Evolutionary conservation across 192 early-diverging fungal genomes (phyloP), one percentile per base, ranked within the genome.

Genomic region (Martensiomyces pterosporus): DNA sequence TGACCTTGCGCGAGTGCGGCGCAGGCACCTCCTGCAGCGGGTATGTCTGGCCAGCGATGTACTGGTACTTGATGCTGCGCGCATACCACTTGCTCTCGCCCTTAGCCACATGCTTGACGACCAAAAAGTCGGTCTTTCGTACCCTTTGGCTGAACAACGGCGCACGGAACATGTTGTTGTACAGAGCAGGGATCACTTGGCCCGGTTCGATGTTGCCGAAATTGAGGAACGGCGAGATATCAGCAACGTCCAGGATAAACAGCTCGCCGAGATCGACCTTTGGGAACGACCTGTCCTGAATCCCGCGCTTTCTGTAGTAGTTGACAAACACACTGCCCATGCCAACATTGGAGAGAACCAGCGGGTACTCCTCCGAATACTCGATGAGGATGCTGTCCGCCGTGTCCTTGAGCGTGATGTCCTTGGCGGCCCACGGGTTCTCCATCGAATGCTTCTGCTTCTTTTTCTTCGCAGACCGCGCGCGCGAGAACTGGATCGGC

Each of bases 121-220:
- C 56, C 43, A 99, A 44, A 73, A 92, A 97, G 58, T 99, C 96
- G 0, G 88, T 88, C 22, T 65, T 34, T 17, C 81, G 64, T 10
- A 68, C 49, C 32, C 79, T 67, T 24, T 97, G 94, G 24, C 71
- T 67, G 54, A 94, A 99, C 15, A 96, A 55, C 3, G 96, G 96
- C 7, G 92, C 94, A 7, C 93, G 86, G 51, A 92, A 82, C 73
- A 99, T 69, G 55, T 99, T 97, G 78, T 96, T 99, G 69, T 87
- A 90, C 36, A 96, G 60, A 1, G 86, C 87, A 18, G 86, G 82
- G n/a, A 96, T 84, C 7, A 84, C 82, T 49, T 97, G 83, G 2
- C 96, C 96, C 9, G 87, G 82, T 46, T 92, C 83, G 6, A 97
- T 89, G 47, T 97, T 89, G 40, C 96, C 96, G 79, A 97, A 99